Evolutionary conservation across 768 basidiomycete genomes (phyloP).

Genomic region (Hygrocybe coccinea): DNA sequence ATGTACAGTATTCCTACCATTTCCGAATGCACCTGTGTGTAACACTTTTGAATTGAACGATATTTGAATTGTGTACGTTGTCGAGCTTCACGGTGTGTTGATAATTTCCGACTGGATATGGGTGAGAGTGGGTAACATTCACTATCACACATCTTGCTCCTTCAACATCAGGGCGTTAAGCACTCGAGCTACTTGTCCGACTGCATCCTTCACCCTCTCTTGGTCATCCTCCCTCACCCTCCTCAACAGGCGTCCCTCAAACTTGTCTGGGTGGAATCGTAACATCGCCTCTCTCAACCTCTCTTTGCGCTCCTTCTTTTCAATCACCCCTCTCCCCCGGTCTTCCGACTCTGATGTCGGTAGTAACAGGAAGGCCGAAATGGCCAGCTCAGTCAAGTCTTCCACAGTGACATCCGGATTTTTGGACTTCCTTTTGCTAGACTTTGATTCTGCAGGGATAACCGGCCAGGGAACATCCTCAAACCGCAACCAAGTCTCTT

Average conservation of each 20-base stretch:
- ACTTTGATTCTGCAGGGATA: conserved; percentile 26
- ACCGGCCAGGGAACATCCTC: conserved; percentile 74
- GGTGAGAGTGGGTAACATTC: too few species aligned
- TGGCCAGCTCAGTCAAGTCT: conserved; percentile 50
- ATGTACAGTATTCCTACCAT: conserved; percentile 4
- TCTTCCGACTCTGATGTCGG: conserved; percentile 2
- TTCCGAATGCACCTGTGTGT: too few species aligned
- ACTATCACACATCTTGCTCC: neutral
- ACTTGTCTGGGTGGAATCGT: conserved; percentile 79
- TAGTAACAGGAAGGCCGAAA: conserved; percentile 55
- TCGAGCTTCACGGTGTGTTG: neutral
- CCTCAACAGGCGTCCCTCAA: conserved; percentile 66
- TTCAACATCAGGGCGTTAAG: conserved; percentile 51
- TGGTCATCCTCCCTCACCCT: conserved; percentile 44
- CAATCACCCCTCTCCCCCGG: conserved; percentile 19
- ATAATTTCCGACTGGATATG: too few species aligned
- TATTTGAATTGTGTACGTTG: too few species aligned
- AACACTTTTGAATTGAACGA: too few species aligned
- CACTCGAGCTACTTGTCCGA: conserved; percentile 58
- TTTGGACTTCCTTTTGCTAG: conserved; percentile 10
- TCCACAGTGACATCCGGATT: conserved; percentile 31
- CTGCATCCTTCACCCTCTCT: conserved; percentile 51
- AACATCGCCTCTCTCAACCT: conserved; percentile 62
- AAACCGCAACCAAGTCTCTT: conserved; percentile 38
- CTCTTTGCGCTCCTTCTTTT: conserved; percentile 51